Conservation (phyloP, 306 rosid species). For the Ormosia semicastrata region DNA sequence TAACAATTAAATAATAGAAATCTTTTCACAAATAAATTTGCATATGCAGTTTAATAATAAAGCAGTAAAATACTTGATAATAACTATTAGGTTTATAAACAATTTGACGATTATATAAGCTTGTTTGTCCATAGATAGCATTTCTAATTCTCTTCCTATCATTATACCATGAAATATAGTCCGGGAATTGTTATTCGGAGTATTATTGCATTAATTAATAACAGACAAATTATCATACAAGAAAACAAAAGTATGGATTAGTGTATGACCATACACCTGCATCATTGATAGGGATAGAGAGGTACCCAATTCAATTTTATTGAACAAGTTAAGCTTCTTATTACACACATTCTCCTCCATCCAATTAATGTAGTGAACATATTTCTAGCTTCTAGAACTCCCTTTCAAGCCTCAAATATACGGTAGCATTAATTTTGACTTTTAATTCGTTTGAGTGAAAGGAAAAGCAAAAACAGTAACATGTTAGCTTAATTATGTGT, state of each 20-base stretch:
- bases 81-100: background rate
- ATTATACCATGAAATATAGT: background rate
- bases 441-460: background rate
- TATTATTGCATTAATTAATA: too few relatives aligned
- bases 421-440: background rate
- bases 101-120: background rate
- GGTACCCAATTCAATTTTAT: slow-evolving; percentile 6
- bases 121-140: background rate
- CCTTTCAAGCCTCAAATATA: background rate
- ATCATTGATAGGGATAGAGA: slow-evolving; percentile 3
- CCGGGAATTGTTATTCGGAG: background rate
- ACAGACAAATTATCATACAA: background rate
- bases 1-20: too few relatives aligned
- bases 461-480: background rate
- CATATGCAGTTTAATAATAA: background rate
- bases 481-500: background rate
- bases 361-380: too few relatives aligned
- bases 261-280: background rate
- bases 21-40: background rate
- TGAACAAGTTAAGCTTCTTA: slow-evolving; percentile 1
- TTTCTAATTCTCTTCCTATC: background rate
- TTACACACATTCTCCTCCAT: too few relatives aligned
- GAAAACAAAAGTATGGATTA: background rate
- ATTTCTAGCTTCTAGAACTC: background rate
- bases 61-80: background rate